These are phyloP conservation scores for Staphylotrichum longicolle DNA, from an alignment of 495 filamentous ascomycete species.

Conservation along the genomic window DNA sequence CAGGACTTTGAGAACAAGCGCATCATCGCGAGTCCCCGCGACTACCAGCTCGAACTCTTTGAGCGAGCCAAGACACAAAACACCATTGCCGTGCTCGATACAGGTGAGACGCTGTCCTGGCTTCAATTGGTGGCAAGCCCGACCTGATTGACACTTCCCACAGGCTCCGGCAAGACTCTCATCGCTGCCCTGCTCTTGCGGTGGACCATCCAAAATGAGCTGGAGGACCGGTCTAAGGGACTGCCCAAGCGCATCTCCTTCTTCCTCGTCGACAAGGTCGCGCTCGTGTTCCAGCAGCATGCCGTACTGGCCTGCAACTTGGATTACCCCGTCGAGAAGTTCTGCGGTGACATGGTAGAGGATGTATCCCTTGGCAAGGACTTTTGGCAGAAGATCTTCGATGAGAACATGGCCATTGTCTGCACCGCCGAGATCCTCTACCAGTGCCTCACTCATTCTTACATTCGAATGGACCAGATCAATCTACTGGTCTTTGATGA, in stretches of 20 bases:
- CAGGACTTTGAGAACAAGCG: constrained; percentile 37
- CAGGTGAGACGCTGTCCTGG: constrained; percentile 51
- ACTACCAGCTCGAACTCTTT: constrained; percentile 92
- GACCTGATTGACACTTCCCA: constrained; percentile 4
- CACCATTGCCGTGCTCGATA: constrained; percentile 93
- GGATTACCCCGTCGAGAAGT: constrained; percentile 71
- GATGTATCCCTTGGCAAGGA: constrained; percentile 57
- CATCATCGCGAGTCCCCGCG: constrained; percentile 72
- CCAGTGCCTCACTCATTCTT: constrained; percentile 74
- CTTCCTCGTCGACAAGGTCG: constrained; percentile 89
- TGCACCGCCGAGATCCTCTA: constrained; percentile 88
- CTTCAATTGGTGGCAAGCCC: no score
- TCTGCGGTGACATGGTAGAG: constrained; percentile 64
- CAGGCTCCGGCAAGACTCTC: constrained; percentile 93
- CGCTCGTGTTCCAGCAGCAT: constrained; percentile 87
- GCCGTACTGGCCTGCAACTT: constrained; percentile 81
- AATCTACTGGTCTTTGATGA: constrained; percentile 95
- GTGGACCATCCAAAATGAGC: constrained; percentile 72
- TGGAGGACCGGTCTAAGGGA: constrained; percentile 64
- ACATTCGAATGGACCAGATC: constrained; percentile 77
- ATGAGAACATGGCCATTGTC: constrained; percentile 81
- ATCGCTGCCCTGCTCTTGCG: constrained; percentile 87
- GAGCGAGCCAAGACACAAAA: constrained; percentile 84
- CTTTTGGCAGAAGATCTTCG: constrained; percentile 66
- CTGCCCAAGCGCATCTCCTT: constrained; percentile 67